Base-by-base conservation (phyloP, 192 early-diverging fungal genomes). In the Backusella tuberculispora region DNA sequence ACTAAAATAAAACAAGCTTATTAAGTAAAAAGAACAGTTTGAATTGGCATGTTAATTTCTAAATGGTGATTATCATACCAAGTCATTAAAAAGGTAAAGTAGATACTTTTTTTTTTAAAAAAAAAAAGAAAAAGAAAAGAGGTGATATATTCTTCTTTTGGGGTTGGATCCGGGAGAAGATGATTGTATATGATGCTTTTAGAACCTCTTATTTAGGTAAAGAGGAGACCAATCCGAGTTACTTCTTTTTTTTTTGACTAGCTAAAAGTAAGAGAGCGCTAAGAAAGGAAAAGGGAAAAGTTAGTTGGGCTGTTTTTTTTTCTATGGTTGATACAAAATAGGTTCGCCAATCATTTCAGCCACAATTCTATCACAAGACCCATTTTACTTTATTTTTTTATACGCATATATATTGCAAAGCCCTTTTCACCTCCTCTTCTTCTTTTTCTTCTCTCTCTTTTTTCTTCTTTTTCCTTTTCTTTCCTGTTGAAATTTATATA, bases 311-410 rank as follows among this genome's bases (percentile, higher is more conserved):
- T 34, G 29, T 34, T 34, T 34, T 34, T 34, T 34, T 34, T 34
- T n/a, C n/a, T 34, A 34, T 34, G 29, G 29, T 34, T 24, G 19
- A 24, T 60, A 60, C 53, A 60, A 60, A 60, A 60, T 60, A 12
- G 53, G 53, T 24, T 24, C n/a, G 53, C 53, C 53, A 60, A 60
- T 60, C 53, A 60, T n/a, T 60, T 60, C 53, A 60, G 53, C 53
- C 53, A 60, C 53, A 60, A 26, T 34, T 60, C 10, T 60, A 12
- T 60, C 53, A 60, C 53, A 24, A 60, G 53, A 60, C 21, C 53
- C 53, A 60, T 10, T 9, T 9, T 10, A 43, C 10, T 26, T 56
- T 60, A 26, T 34, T 34, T 34, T 34, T 34, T 34, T 0, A 34
- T 34, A 34, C 29, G 2, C 29, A 34, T 34, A 34, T 60, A 60